Conservation (phyloP, 306 rosid genomes). For the Sesbania bispinosa region DNA sequence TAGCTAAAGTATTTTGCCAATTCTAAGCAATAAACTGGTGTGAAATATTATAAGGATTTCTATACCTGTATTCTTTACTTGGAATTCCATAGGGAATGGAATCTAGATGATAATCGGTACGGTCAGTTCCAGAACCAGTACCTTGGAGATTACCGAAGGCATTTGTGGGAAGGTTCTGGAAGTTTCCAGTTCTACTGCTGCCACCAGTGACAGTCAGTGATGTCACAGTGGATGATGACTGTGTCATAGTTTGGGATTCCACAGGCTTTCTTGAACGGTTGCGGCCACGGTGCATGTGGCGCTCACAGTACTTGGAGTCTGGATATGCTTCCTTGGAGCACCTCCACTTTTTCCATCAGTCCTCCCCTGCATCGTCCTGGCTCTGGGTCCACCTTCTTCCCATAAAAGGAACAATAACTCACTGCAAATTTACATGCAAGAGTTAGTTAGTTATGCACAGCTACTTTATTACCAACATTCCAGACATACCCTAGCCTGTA, state of each 20-base stretch:
- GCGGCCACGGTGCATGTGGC: conserved; percentile 95
- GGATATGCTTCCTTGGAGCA: conserved; percentile 84
- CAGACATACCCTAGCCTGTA: neutral
- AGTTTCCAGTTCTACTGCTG: conserved; percentile 40
- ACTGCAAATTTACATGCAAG: conserved; percentile 42
- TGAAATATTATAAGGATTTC: neutral
- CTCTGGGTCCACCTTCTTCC: conserved; percentile 91
- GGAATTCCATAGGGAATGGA: conserved; percentile 75
- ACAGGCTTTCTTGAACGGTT: conserved; percentile 99
- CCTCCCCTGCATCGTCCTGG: conserved; percentile 87
- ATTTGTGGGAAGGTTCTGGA: conserved; percentile 51
- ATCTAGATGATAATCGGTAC: conserved; percentile 49
- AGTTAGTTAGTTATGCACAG: conserved; percentile 10
- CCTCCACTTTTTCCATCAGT: conserved; percentile 88
- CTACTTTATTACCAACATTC: conserved; percentile 1
- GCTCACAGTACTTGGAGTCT: conserved; percentile 86
- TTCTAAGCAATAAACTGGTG: conserved; percentile 1
- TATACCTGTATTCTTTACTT: conserved; percentile 68
- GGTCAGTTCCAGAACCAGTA: conserved; percentile 37
- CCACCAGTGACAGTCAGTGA: conserved; percentile 48
- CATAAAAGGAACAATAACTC: conserved; percentile 75
- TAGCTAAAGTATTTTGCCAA: neutral
- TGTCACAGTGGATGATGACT: conserved; percentile 53
- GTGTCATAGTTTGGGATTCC: conserved; percentile 72
- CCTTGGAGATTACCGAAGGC: conserved; percentile 36